Base-by-base conservation (phyloP, 177 flowering plant genomes). In the Vitis hybrid region DNA sequence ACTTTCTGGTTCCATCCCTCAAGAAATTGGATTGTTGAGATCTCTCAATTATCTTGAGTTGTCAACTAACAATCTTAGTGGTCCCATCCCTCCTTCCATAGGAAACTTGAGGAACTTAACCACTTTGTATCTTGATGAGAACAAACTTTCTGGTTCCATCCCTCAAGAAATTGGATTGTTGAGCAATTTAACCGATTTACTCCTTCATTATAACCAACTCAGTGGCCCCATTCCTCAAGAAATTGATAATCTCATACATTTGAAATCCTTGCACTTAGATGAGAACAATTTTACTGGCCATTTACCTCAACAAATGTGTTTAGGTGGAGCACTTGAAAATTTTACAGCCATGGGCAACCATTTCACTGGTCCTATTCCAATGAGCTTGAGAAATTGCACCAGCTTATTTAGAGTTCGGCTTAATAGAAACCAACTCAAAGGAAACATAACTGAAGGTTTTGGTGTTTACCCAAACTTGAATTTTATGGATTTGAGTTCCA, bases 401-500 rank as follows among this genome's bases (percentile, higher is more conserved):
- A 70, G 71, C 49, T 58, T 75, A 22, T 58, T 52, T 3, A 70
- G 78, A 49, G 61, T 67, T 16, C 16, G 74, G 9, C 70, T 75
- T 10, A 64, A 56, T 3, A 56, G 70, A 21, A 75, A 75, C 48
- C 9, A 55, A 5, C 71, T 75, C 14, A 3, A 16, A 2, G 78
- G 78, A 7, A 70, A 75, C 10, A 66, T 67, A 60, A 60, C 73
- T n/a, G 70, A 71, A 56, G 78, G 16, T 15, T 75, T 75, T 22
- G 74, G 74, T 0, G 45, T 75, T 9, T 75, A 75, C 69, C 78
- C 71, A 0, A 19, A 60, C 5, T 68, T 75, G 7, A 66, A 60
- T 56, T 75, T 60, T n/a, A 45, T 75, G 10, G 78, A 66, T 19
- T 45, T 75, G 62, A 75, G 74, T 49, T 60, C 66, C 64, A 75